Base-by-base conservation (phyloP, 1,139 yeast genomes). In the Yamadazyma mexicana region DNA sequence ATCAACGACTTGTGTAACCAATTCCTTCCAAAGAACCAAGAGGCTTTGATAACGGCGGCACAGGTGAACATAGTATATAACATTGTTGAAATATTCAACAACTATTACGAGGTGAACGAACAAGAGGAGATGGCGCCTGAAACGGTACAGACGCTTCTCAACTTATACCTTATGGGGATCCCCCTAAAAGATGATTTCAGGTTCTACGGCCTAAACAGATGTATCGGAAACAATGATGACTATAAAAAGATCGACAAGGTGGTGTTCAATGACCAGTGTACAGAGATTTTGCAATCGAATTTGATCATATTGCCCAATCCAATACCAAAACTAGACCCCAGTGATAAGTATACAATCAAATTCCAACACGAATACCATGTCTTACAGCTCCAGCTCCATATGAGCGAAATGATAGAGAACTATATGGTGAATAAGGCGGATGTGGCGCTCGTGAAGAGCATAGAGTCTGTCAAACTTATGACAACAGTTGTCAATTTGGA, bases 201-300 rank as follows among this genome's bases (percentile, higher is more conserved):
- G 56, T 64, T 73, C 35, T 74, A 64, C 49, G 85, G 87, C 0
- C 58, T 82, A 39, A 80, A 77, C 51, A 54, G 83, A 45, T 47
- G 68, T 2, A 44, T 78, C 24, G 87, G 87, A 0, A 76, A 76
- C 45, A 79, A 77, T 47, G 43, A 47, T 3, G 78, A 71, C 50
- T 60, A 66, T 30, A 43, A 44, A 1, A 62, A 61, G 35, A 49
- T 72, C 25, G 66, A 66, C 38, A 48, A 58, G 10, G 57, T 63
- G 9, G 1, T 61, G 55, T 40, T 76, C 74, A 2, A 55, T 62
- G 7, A 51, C 60, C 10, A 34, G 3, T 17, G 22, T 9, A 30
- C 25, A 9, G n/a, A 11, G 3, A 28, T 34, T 11, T 24, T 20
- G 10, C 29, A 18, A 5, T 20, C 27, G 17, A 17, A 31, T n/a